Evolutionary conservation across 345 rosid genomes (phyloP).

Genomic region (Ceriops tagal): DNA sequence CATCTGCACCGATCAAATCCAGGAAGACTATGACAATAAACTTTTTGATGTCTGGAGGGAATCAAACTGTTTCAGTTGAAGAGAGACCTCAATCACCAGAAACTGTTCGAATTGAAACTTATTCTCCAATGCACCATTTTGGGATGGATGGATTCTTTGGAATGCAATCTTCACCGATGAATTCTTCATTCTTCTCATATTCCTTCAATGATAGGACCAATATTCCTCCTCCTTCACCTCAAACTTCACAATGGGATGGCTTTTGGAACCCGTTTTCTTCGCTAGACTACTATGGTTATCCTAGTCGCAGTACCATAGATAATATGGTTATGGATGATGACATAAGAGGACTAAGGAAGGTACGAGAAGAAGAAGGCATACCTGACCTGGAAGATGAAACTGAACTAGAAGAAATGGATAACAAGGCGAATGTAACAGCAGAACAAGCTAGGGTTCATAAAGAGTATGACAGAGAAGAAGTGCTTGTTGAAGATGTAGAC

Average conservation of each 20-base stretch:
- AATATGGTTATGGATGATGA: slow-evolving; percentile 69
- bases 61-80: slow-evolving; percentile 63
- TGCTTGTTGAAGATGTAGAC: slow-evolving; percentile 64
- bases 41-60: slow-evolving; percentile 66
- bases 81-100: slow-evolving; percentile 81
- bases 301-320: slow-evolving; percentile 52
- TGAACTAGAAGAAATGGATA: slow-evolving; percentile 50
- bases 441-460: slow-evolving; percentile 32
- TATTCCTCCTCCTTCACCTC: slow-evolving; percentile 86
- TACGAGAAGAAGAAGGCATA: slow-evolving; percentile 94
- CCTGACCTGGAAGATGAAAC: slow-evolving; percentile 83
- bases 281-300: slow-evolving; percentile 72
- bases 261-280: slow-evolving; percentile 99
- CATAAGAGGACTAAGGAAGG: slow-evolving; percentile 71
- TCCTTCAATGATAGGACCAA: slow-evolving; percentile 47
- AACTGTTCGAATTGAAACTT: slow-evolving; percentile 51
- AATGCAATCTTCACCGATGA: slow-evolving; percentile 49
- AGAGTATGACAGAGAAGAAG: slow-evolving; percentile 52
- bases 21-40: slow-evolving; percentile 52
- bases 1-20: slow-evolving; percentile 41
- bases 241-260: slow-evolving; percentile 85
- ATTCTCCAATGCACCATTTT: slow-evolving; percentile 51
- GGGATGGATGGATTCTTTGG: slow-evolving; percentile 62
- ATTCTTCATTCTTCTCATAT: slow-evolving; percentile 41
- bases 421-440: slow-evolving; percentile 24